Base-by-base conservation (phyloP, 2,329 filamentous ascomycete genomes). In the Aureobasidium melanogenum region DNA sequence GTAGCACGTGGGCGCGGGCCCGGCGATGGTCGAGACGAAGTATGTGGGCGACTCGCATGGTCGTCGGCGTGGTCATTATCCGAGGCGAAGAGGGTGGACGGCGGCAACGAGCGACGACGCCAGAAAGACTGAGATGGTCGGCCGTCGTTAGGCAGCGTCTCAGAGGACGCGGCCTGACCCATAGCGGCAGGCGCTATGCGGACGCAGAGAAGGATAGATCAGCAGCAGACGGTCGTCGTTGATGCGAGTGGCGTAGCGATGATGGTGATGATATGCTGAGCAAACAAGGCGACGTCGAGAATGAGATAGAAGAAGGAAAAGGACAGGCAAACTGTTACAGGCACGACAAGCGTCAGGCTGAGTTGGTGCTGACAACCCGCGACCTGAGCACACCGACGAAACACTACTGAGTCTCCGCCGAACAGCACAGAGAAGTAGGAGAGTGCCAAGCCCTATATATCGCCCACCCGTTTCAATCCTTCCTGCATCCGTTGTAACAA, bases 141-240 rank as follows among this genome's bases (percentile, higher is more conserved):
- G 41, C 43, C 62, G 46, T 30, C 36, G 17, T 28, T 54, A 51
- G 34, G 56, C 55, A 43, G 51, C 55, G 54, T 28, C 24, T 32
- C 56, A 38, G 61, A 59, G 54, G 71, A 73, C 34, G 67, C 65
- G 58, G 65, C 63, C 62, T 73, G 70, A 44, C 71, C 71, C 71
- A 73, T 73, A 46, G 26, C 63, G 52, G 43, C 32, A n/a, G n/a
- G n/a, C n/a, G n/a, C n/a, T n/a, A 39, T 47, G 30, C 19, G 17
- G 52, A 22, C 15, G 30, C 50, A 24, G 52, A 17, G 26, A 38
- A 54, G 28, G 41, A 47, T 47, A 28, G 30, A 57, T 43, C 51
- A 44, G 52, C 41, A 28, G 52, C 10, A 9, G 14, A n/a, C 2
- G 15, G 38, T 5, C 22, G 12, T 34, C 7, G 52, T 26, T n/a